These are phyloP conservation scores for Leccinum imitatum DNA, from an alignment of 768 basidiomycete species.

Conservation along the genomic window DNA sequence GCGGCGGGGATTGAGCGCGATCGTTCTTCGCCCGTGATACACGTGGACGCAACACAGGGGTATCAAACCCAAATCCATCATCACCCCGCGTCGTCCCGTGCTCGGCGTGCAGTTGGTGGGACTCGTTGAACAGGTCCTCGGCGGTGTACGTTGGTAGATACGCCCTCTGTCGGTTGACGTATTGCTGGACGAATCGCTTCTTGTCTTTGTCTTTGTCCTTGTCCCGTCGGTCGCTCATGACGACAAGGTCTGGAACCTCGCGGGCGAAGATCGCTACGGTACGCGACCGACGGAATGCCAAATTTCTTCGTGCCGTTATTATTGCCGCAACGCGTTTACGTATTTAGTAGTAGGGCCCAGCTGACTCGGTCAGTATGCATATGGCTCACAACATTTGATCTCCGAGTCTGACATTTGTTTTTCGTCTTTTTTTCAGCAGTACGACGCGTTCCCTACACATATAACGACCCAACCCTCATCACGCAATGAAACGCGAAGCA, in stretches of 20 bases:
- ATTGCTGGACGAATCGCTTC: conserved; percentile 42
- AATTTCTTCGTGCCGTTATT: neutral
- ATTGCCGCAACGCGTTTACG: neutral
- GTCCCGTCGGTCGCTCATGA: conserved; percentile 33
- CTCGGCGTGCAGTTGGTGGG: conserved; percentile 14
- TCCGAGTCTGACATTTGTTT: neutral
- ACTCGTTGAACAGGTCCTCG: conserved; percentile 34
- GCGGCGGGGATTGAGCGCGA: conserved; percentile 1
- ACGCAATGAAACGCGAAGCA: conserved; percentile 24
- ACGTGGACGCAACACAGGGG: conserved; percentile 57
- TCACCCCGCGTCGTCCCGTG: conserved; percentile 1
- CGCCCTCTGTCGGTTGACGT: conserved; percentile 48
- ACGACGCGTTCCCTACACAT: neutral
- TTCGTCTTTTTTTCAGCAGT: neutral
- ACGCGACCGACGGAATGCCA: neutral
- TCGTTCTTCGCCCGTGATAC: conserved; percentile 17
- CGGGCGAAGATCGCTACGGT: neutral
- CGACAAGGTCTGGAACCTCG: neutral
- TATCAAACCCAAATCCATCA: conserved; percentile 45
- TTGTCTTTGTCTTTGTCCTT: conserved; percentile 31
- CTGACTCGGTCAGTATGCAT: no score
- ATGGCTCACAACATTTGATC: neutral
- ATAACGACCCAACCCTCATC: neutral
- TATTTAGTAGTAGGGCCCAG: neutral
- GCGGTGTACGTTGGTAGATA: conserved; percentile 44